Base-by-base conservation (phyloP, 2,329 filamentous ascomycete species). In the Venturia oleaginea region DNA sequence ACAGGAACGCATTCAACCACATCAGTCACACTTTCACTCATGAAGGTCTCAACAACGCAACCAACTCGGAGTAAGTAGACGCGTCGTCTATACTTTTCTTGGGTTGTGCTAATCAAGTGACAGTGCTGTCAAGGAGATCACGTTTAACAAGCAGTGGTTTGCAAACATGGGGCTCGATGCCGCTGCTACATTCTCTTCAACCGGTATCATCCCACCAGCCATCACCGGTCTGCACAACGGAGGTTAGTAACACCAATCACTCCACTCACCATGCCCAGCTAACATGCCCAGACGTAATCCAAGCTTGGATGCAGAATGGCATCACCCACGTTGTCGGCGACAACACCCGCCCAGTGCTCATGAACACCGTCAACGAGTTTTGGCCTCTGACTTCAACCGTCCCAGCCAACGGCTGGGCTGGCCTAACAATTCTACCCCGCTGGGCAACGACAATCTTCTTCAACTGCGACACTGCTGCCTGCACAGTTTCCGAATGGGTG, bases 71-170 rank as follows among this genome's bases (percentile, higher is more conserved):
- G 68, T 42, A 30, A 61, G 42, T 42, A 76, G n/a, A n/a, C n/a
- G n/a, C n/a, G n/a, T n/a, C n/a, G n/a, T n/a, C n/a, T n/a, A n/a
- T n/a, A n/a, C n/a, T n/a, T n/a, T n/a, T n/a, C n/a, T n/a, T n/a
- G n/a, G n/a, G n/a, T n/a, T n/a, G n/a, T n/a, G 11, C 51, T 57
- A n/a, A 68, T 76, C 8, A 57, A 2, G 5, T 22, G 17, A n/a
- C 19, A 57, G 51, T 30, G 51, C 51, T 15, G 22, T n/a, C 34
- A 37, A 59, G 7, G 62, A 64, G 48, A 64, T 64, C 17, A 59
- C 34, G 0, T 64, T 37, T 30, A 64, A 64, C 30, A 59, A 64
- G 32, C 48, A 55, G n/a, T 51, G 46, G 46, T 51, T 51, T 17
- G 27, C 7, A 13, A 13, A 7, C 24, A 46, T 64, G 32, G 32